phyloP scores from a whole-genome alignment of 495 filamentous ascomycete genomes.

The Saxophila tyrrhenica region DNA sequence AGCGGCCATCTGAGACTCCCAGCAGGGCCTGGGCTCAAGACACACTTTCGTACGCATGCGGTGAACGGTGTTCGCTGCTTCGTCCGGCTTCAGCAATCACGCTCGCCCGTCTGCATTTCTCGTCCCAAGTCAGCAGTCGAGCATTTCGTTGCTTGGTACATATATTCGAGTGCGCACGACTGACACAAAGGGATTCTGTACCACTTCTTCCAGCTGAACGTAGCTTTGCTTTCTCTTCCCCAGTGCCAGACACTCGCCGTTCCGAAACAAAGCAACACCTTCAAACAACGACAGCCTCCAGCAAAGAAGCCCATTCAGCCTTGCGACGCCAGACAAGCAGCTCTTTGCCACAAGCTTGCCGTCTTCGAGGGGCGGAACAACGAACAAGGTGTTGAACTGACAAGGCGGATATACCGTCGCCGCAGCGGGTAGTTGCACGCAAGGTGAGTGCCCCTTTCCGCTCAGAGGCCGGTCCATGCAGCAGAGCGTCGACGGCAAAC shows the following conservation, averaged over 20 bases:
- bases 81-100: slow-evolving; percentile 2
- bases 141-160: neutral
- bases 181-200: slow-evolving; percentile 22
- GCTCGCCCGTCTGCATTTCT: neutral
- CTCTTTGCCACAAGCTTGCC: neutral
- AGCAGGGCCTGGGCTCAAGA: slow-evolving; percentile 16
- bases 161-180: neutral
- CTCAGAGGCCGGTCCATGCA: slow-evolving; percentile 7
- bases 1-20: slow-evolving; percentile 19
- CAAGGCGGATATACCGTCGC: neutral
- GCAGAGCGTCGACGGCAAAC: slow-evolving; percentile 8
- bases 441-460: slow-evolving; percentile 12
- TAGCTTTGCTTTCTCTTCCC: slow-evolving; percentile 3
- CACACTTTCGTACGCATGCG: slow-evolving; percentile 16
- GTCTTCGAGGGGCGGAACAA: neutral
- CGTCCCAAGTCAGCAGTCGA: neutral
- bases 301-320: slow-evolving; percentile 1
- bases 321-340: slow-evolving; percentile 5
- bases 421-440: slow-evolving; percentile 16
- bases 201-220: slow-evolving; percentile 6
- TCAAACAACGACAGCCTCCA: slow-evolving; percentile 8
- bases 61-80: slow-evolving; percentile 7
- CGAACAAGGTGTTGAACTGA: neutral
- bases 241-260: slow-evolving; percentile 5
- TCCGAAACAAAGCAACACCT: slow-evolving; percentile 14